Conservation (phyloP, 441 rosid species). For the Croton laevigatus region DNA sequence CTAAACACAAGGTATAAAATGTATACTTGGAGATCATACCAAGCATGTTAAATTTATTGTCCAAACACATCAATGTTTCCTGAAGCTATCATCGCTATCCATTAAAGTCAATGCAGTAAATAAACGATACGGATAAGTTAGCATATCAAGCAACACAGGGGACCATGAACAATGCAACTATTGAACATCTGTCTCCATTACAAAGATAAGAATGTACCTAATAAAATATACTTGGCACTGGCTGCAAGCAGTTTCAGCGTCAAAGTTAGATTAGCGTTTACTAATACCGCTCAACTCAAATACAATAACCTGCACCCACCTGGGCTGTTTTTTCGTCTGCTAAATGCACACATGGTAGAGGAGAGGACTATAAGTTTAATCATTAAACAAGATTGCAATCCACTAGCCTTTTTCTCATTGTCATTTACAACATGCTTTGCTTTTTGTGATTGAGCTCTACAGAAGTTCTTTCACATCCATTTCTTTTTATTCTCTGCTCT, state of each 20-base stretch:
- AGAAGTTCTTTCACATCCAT: not conserved
- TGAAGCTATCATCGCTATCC: not conserved
- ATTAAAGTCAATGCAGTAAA: not conserved
- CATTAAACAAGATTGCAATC: not conserved
- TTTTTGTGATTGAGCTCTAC: not conserved
- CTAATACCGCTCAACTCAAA: too few relatives aligned
- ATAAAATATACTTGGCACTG: not conserved
- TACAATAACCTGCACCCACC: too few relatives aligned
- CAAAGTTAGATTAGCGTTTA: not conserved
- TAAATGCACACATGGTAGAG: not conserved
- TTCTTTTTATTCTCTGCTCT: not conserved
- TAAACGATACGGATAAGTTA: not conserved
- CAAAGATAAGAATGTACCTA: not conserved
- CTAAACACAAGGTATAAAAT: too few relatives aligned
- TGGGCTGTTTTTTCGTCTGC: not conserved
- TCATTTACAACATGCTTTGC: not conserved
- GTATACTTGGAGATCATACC: too few relatives aligned
- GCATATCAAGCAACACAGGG: not conserved
- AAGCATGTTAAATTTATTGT: not conserved
- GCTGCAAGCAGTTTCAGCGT: not conserved
- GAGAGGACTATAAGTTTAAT: not conserved
- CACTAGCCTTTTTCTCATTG: not conserved
- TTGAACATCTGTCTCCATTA: not conserved
- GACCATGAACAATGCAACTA: not conserved
- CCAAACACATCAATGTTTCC: not conserved